These are phyloP conservation scores for Russula lepida DNA, from an alignment of 768 basidiomycete genomes.

Conservation along the genomic window DNA sequence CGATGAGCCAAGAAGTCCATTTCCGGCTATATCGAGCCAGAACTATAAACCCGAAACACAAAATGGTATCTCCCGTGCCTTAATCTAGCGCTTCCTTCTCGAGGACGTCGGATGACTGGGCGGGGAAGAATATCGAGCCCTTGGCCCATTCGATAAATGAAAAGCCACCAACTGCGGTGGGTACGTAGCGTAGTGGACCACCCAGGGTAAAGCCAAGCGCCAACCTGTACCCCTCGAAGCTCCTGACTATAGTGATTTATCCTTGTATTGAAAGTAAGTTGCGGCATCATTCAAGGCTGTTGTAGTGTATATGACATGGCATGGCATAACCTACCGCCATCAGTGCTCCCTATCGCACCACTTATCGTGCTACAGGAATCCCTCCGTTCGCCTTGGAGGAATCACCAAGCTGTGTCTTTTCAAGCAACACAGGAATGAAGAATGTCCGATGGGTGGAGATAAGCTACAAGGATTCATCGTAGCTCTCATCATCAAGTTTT, in stretches of 20 bases:
- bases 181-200: background rate
- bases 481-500: too few relatives aligned
- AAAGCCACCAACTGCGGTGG: background rate
- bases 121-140: background rate
- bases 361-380: constrained; percentile 3
- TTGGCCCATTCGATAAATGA: background rate
- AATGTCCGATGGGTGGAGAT: constrained; percentile 3
- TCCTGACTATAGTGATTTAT: background rate
- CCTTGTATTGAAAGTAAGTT: background rate
- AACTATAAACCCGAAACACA: background rate
- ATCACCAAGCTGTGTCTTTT: background rate
- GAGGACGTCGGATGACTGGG: background rate
- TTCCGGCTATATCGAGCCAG: background rate
- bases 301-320: background rate
- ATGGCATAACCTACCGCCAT: background rate
- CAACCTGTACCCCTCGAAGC: background rate
- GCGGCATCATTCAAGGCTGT: background rate
- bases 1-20: background rate
- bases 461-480: background rate
- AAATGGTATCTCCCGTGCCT: background rate
- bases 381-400: background rate
- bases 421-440: background rate
- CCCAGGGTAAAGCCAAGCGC: background rate
- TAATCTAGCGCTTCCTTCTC: background rate
- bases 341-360: background rate